phyloP scores from a whole-genome alignment of 495 filamentous ascomycete species.

The Lepidopterella palustris region DNA sequence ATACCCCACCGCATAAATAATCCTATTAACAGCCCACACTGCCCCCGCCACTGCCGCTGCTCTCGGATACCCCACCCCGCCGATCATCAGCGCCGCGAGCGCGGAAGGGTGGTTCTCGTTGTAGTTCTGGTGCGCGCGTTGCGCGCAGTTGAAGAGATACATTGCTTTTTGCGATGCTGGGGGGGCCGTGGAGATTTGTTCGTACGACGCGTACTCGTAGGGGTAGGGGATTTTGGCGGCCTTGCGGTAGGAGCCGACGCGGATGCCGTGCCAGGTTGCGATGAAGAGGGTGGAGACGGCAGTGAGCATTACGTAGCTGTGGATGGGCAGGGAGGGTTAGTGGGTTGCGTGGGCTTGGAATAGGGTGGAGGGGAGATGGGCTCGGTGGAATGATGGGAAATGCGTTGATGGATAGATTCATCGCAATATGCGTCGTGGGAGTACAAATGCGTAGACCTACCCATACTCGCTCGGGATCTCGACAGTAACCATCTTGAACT shows the following conservation, averaged over 20 bases:
- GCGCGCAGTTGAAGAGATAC: conserved; percentile 41
- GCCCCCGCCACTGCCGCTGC: conserved; percentile 26
- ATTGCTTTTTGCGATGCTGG: conserved; percentile 29
- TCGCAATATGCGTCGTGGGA: neutral
- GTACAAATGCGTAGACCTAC: conserved; percentile 27
- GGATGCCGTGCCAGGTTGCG: conserved; percentile 31
- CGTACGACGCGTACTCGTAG: conserved; percentile 33
- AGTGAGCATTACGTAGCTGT: conserved; percentile 36
- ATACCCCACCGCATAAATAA: conserved; percentile 38
- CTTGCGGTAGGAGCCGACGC: conserved; percentile 35
- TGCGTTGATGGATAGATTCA: neutral
- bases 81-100: conserved; percentile 32
- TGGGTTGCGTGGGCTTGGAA: neutral
- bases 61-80: conserved; percentile 34
- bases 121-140: conserved; percentile 40
- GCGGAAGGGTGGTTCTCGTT: conserved; percentile 35
- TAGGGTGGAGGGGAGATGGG: neutral
- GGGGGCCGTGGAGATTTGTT: conserved; percentile 24
- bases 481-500: conserved; percentile 23
- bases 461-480: conserved; percentile 36
- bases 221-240: conserved; percentile 35
- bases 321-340: neutral
- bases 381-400: neutral
- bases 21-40: conserved; percentile 31
- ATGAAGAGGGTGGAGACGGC: conserved; percentile 34